These are phyloP conservation scores for Huntiella abstrusa DNA, from an alignment of 2,329 filamentous ascomycete genomes.

Conservation along the genomic window DNA sequence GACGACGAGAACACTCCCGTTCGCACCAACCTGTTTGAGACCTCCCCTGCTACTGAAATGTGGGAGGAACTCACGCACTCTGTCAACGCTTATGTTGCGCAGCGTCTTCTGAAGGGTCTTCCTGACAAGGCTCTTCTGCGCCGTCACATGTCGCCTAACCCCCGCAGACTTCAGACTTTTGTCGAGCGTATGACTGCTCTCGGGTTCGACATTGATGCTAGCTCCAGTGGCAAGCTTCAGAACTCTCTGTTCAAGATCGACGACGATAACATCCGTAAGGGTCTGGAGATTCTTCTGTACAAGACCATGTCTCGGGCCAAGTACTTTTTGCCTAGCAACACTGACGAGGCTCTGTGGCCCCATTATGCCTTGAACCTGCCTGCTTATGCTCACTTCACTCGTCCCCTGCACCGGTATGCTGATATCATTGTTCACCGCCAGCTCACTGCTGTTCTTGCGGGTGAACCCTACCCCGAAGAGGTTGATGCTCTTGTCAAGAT, in stretches of 20 bases:
- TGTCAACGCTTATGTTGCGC: slow-evolving; percentile 74
- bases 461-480: slow-evolving; percentile 75
- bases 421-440: slow-evolving; percentile 93
- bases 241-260: slow-evolving; percentile 90
- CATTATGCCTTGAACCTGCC: slow-evolving; percentile 89
- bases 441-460: slow-evolving; percentile 67
- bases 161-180: slow-evolving; percentile 75
- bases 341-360: slow-evolving; percentile 55
- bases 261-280: slow-evolving; percentile 76
- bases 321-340: slow-evolving; percentile 75
- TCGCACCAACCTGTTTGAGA: slow-evolving; percentile 90
- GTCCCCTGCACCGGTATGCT: slow-evolving; percentile 82
- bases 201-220: slow-evolving; percentile 74
- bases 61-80: slow-evolving; percentile 92
- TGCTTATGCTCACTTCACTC: slow-evolving; percentile 93
- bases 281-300: slow-evolving; percentile 88
- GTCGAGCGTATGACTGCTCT: slow-evolving; percentile 83
- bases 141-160: slow-evolving; percentile 68
- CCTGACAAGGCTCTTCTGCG: slow-evolving; percentile 88
- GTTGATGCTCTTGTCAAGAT: slow-evolving; percentile 78
- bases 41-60: slow-evolving; percentile 71
- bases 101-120: slow-evolving; percentile 58
- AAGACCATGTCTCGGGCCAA: slow-evolving; percentile 95
- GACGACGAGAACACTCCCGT: slow-evolving; percentile 97
- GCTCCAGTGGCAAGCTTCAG: slow-evolving; percentile 77